Conservation (phyloP, 108 stramenopile genomes). For the Pseudonitzschia delicatissima region DNA sequence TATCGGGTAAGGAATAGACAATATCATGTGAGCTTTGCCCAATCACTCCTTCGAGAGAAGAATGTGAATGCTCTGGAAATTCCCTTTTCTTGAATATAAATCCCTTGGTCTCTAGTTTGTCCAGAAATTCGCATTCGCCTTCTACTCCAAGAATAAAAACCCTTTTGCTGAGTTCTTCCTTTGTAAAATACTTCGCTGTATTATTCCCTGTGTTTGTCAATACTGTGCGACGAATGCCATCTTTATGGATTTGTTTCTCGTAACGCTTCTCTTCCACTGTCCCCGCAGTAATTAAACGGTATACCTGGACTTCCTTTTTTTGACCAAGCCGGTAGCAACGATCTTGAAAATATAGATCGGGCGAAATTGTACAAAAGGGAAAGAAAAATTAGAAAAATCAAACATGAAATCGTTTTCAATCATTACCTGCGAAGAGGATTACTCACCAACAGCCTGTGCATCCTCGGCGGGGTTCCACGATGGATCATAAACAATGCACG, state of each 20-base stretch:
- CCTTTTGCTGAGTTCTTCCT: slow-evolving; percentile 49
- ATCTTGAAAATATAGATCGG: no score
- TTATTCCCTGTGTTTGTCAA: slow-evolving; percentile 44
- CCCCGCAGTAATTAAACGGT: slow-evolving; percentile 91
- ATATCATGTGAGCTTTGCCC: slow-evolving; percentile 78
- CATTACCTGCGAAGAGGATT: neutral
- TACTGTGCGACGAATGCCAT: slow-evolving; percentile 71
- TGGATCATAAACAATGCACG: slow-evolving; percentile 83
- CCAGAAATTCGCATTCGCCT: slow-evolving; percentile 61
- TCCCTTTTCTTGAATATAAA: neutral
- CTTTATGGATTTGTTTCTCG: slow-evolving; percentile 81
- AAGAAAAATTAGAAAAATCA: neutral
- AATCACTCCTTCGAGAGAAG: slow-evolving; percentile 48
- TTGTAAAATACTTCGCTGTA: slow-evolving; percentile 59
- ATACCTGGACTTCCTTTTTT: slow-evolving; percentile 87
- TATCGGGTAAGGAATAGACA: slow-evolving; percentile 38
- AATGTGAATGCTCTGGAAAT: slow-evolving; percentile 8
- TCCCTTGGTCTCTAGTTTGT: slow-evolving; percentile 43
- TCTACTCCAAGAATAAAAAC: slow-evolving; percentile 61
- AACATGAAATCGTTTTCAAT: neutral
- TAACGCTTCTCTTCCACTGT: slow-evolving; percentile 90
- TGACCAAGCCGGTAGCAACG: slow-evolving; percentile 93
- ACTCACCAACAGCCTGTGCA: slow-evolving; percentile 80
- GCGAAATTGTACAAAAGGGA: no score
- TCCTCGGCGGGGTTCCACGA: slow-evolving; percentile 89